These are phyloP conservation scores for Euryodendron excelsum DNA, from an alignment of 148 eudicot genomes.

Conservation along the genomic window DNA sequence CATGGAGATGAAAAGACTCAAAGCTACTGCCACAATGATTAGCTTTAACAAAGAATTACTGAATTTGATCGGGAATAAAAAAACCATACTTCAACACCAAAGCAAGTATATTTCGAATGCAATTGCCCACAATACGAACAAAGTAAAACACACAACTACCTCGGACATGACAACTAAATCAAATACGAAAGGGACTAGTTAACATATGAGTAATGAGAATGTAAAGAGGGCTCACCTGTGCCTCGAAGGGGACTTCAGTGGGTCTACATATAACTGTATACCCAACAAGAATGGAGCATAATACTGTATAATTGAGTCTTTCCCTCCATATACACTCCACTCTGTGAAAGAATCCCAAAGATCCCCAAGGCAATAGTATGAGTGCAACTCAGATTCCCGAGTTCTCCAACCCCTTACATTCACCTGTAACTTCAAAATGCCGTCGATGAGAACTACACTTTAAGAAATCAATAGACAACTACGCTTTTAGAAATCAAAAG, in stretches of 20 bases:
- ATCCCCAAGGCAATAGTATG: constrained; percentile 50
- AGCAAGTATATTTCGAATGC: neutral
- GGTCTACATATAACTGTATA: constrained; percentile 54
- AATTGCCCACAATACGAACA: neutral
- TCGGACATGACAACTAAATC: neutral
- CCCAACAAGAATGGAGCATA: constrained; percentile 65
- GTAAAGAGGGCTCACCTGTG: constrained; percentile 36
- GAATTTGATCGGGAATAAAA: neutral
- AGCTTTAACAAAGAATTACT: neutral
- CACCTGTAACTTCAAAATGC: constrained; percentile 23
- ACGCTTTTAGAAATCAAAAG: too few species aligned
- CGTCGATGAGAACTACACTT: neutral
- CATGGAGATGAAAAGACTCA: neutral
- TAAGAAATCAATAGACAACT: too few species aligned
- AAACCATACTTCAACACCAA: neutral
- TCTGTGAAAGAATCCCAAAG: constrained; percentile 59
- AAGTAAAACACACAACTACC: neutral
- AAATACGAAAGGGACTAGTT: neutral
- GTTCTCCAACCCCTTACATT: constrained; percentile 34
- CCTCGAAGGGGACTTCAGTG: constrained; percentile 30
- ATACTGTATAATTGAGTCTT: constrained; percentile 44
- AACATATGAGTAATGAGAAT: neutral
- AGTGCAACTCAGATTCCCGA: constrained; percentile 30
- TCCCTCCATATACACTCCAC: constrained; percentile 65
- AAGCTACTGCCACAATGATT: neutral